Conservation (phyloP, 257 asterid genomes). For the Thymus mandschuricus region DNA sequence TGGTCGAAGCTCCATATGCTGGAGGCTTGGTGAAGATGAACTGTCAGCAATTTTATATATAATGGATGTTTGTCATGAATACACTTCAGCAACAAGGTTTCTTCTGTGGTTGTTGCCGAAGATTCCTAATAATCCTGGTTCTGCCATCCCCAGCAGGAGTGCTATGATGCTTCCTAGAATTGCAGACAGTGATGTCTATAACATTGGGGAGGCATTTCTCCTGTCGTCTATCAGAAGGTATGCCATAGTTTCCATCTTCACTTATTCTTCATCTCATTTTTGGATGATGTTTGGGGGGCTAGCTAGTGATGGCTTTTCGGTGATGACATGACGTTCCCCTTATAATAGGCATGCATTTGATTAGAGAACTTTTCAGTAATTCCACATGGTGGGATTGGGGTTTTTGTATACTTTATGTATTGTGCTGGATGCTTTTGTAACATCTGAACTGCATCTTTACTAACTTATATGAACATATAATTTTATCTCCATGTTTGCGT, state of each 20-base stretch:
- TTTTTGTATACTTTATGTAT: neutral
- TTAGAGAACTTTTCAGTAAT: neutral
- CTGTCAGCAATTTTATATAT: slow-evolving; percentile 74
- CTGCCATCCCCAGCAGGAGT: slow-evolving; percentile 67
- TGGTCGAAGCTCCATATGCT: slow-evolving; percentile 59
- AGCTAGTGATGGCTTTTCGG: too few relatives aligned
- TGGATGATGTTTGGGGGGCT: slow-evolving; percentile 14
- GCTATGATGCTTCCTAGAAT: slow-evolving; percentile 61
- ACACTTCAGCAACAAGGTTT: slow-evolving; percentile 71
- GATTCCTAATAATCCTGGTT: slow-evolving; percentile 62
- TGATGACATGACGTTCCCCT: too few relatives aligned
- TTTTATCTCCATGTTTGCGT: neutral
- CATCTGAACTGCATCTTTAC: neutral
- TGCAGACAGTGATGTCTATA: slow-evolving; percentile 65
- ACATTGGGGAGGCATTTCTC: slow-evolving; percentile 86
- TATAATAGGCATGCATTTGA: neutral
- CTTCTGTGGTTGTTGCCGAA: slow-evolving; percentile 92
- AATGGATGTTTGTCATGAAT: slow-evolving; percentile 85
- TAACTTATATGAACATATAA: neutral
- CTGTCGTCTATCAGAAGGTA: slow-evolving; percentile 79
- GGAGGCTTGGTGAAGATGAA: slow-evolving; percentile 97
- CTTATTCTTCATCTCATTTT: neutral
- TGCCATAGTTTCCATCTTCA: slow-evolving; percentile 21
- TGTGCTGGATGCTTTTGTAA: neutral
- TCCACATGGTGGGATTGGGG: neutral